Evolutionary conservation across 306 rosid species (phyloP).

Genomic region (Inga laurina): DNA sequence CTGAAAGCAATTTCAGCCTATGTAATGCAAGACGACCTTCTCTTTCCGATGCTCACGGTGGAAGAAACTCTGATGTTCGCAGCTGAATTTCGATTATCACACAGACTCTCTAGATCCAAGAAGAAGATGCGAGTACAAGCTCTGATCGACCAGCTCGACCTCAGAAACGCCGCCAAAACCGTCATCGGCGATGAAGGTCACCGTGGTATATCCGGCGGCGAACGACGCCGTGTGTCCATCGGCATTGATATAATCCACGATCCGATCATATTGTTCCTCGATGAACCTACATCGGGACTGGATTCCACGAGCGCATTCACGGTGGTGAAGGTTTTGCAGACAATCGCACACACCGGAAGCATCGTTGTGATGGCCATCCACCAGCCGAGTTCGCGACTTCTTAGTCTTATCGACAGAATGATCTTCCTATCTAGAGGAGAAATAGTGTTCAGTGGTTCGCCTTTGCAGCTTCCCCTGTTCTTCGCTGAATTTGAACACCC

Average conservation of each 20-base stretch:
- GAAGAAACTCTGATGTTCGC: constrained; percentile 93
- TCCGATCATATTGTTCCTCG: constrained; percentile 84
- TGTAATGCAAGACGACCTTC: constrained; percentile 94
- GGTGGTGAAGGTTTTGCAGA: constrained; percentile 89
- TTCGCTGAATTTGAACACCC: constrained; percentile 81
- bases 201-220: constrained; percentile 98
- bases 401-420: constrained; percentile 69
- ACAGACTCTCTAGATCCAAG: constrained; percentile 69
- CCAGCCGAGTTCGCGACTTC: constrained; percentile 86
- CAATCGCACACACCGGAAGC: constrained; percentile 96
- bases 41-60: constrained; percentile 94
- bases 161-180: constrained; percentile 79
- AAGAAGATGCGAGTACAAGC: constrained; percentile 82
- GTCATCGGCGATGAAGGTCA: constrained; percentile 93
- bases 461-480: constrained; percentile 51
- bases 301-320: constrained; percentile 93
- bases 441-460: constrained; percentile 82
- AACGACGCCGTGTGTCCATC: constrained; percentile 85
- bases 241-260: constrained; percentile 93
- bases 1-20: constrained; percentile 87
- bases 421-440: constrained; percentile 82
- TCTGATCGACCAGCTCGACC: constrained; percentile 83
- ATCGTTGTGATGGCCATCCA: constrained; percentile 90
- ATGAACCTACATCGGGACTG: constrained; percentile 92
- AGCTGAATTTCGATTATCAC: constrained; percentile 84